Evolutionary conservation across 768 basidiomycete species (phyloP).

Genomic region (Porphyrellus cyaneotinctus): DNA sequence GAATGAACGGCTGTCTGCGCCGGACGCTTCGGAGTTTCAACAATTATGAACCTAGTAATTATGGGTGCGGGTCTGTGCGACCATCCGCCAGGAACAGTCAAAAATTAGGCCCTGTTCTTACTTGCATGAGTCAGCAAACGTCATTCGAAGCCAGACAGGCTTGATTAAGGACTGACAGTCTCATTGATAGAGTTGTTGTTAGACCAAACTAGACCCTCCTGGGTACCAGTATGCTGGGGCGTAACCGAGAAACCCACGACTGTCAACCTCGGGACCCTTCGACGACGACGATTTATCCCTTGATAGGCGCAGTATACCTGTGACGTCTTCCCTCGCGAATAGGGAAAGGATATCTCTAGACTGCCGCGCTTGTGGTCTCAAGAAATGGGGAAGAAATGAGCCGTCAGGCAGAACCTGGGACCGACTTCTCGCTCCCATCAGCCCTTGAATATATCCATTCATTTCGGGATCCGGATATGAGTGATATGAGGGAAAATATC

Average conservation of each 20-base stretch:
- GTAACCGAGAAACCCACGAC: slow-evolving; percentile 10
- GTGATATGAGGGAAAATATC: background rate
- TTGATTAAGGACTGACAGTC: background rate
- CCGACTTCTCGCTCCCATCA: slow-evolving; percentile 5
- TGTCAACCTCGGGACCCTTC: background rate
- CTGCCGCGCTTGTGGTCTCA: background rate
- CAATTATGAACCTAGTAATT: slow-evolving; percentile 18
- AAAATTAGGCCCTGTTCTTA: background rate
- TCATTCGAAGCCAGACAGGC: slow-evolving; percentile 9
- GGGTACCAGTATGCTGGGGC: background rate
- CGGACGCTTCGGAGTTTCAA: slow-evolving; percentile 14
- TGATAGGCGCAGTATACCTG: slow-evolving; percentile 4
- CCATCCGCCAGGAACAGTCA: slow-evolving; percentile 2
- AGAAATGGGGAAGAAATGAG: background rate
- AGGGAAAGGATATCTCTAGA: background rate
- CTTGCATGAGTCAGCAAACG: slow-evolving; percentile 5
- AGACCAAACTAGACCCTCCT: background rate
- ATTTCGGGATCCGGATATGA: slow-evolving; percentile 8
- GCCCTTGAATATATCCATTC: slow-evolving; percentile 1
- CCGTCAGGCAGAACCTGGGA: slow-evolving; percentile 1
- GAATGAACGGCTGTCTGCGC: slow-evolving; percentile 6
- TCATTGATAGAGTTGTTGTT: slow-evolving; percentile 9
- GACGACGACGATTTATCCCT: background rate
- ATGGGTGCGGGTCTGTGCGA: slow-evolving; percentile 6
- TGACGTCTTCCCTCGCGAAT: background rate